Percentiles rank a stretch among this genome's conserved stretches.
Evolutionary conservation across 208 protist genomes (phyloP).

Genomic region (Crithidia sp.): DNA sequence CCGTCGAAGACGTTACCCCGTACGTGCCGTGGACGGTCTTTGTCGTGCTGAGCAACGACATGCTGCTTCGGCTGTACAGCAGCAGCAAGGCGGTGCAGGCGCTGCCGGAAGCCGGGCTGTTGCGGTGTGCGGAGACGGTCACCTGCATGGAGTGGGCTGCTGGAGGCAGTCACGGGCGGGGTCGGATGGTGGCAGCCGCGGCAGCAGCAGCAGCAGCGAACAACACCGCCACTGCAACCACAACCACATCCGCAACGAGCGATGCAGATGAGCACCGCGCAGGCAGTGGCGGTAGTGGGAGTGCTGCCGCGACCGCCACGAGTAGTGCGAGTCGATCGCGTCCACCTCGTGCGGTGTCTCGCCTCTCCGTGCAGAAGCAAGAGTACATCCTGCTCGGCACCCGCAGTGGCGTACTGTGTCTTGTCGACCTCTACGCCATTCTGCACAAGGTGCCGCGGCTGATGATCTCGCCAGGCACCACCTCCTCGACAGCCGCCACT

Average conservation of each 20-base stretch:
- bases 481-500: neutral
- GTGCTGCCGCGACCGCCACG: too few species aligned
- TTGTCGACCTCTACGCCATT: slow-evolving; percentile 39
- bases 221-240: neutral
- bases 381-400: slow-evolving; percentile 56
- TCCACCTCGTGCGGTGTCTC: slow-evolving; percentile 4
- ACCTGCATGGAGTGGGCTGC: slow-evolving; percentile 69
- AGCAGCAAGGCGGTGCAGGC: slow-evolving; percentile 61
- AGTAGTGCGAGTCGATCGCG: too few species aligned
- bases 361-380: slow-evolving; percentile 27
- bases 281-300: too few species aligned
- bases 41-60: slow-evolving; percentile 60
- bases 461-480: slow-evolving; percentile 5
- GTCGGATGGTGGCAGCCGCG: too few species aligned
- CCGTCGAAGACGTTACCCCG: slow-evolving; percentile 44
- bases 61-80: slow-evolving; percentile 70
- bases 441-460: slow-evolving; percentile 42
- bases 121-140: slow-evolving; percentile 61
- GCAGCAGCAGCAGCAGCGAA: neutral
- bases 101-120: slow-evolving; percentile 55
- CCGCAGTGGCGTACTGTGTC: slow-evolving; percentile 35
- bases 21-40: slow-evolving; percentile 52
- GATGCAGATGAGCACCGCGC: too few species aligned
- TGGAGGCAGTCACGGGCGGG: slow-evolving; percentile 30
- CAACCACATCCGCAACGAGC: neutral